These are phyloP conservation scores for Boletales sp. DNA, from an alignment of 768 basidiomycete species.

Conservation along the genomic window DNA sequence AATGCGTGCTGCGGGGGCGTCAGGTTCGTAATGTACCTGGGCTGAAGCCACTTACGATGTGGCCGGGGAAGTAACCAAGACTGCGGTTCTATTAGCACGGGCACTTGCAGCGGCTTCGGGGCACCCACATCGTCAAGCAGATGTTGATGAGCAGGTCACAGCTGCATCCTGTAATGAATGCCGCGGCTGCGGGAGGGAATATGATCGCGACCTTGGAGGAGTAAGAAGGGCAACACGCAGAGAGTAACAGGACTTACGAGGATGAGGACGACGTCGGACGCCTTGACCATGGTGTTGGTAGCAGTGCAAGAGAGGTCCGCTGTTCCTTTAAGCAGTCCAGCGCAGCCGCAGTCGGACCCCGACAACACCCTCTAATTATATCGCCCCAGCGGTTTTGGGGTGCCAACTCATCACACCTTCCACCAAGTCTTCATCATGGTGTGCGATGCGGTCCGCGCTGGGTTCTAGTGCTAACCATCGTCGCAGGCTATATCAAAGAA, in stretches of 20 bases:
- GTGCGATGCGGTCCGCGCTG: not conserved
- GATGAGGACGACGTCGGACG: conserved; percentile 77
- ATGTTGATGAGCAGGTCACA: conserved; percentile 88
- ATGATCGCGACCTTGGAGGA: conserved; percentile 64
- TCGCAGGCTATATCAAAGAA: conserved; percentile 82
- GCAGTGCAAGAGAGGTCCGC: not conserved
- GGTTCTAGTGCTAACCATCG: conserved; percentile 1
- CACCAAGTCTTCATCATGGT: conserved; percentile 19
- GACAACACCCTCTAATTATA: not conserved
- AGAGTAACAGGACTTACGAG: conserved; percentile 44
- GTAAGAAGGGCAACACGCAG: not conserved
- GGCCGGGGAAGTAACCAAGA: conserved; percentile 74
- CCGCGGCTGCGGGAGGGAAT: conserved; percentile 79
- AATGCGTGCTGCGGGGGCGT: conserved; percentile 59
- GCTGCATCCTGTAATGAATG: conserved; percentile 75
- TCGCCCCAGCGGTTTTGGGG: conserved; percentile 10
- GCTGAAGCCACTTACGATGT: conserved; percentile 36
- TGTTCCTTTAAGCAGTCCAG: no score
- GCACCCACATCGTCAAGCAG: conserved; percentile 64
- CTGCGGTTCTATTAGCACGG: conserved; percentile 32
- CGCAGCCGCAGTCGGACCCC: conserved; percentile 26
- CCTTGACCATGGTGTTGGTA: conserved; percentile 39
- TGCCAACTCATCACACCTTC: not conserved
- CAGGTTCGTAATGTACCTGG: not conserved
- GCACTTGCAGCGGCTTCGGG: not conserved